Evolutionary conservation across 2,329 filamentous ascomycete species (phyloP).

Genomic region (Aspergillus glaucus): DNA sequence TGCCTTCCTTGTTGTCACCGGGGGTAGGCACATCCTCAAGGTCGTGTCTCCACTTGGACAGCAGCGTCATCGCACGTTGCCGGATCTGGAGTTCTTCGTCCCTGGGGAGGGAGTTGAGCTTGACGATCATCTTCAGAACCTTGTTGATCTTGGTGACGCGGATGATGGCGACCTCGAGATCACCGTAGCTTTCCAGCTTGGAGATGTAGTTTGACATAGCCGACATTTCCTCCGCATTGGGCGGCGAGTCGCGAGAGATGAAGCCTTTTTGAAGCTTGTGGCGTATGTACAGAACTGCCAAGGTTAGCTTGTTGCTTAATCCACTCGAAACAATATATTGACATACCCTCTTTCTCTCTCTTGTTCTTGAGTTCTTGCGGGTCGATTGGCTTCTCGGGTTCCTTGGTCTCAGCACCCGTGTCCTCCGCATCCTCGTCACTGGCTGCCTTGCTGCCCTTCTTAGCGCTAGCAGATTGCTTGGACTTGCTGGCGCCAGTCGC

Average conservation of each 20-base stretch:
- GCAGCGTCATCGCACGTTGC: constrained; percentile 66
- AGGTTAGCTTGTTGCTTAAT: neutral
- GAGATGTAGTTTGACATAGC: constrained; percentile 43
- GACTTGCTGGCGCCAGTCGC: constrained; percentile 45
- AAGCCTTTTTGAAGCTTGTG: constrained; percentile 95
- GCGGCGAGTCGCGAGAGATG: constrained; percentile 72
- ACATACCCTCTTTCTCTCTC: constrained; percentile 52
- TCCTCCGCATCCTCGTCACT: constrained; percentile 54
- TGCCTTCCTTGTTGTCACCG: constrained; percentile 27
- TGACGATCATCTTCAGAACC: constrained; percentile 89
- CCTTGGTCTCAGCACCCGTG: constrained; percentile 47
- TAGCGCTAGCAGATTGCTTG: constrained; percentile 49
- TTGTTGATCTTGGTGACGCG: constrained; percentile 96
- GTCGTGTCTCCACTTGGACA: constrained; percentile 85
- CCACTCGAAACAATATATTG: neutral
- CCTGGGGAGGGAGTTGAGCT: constrained; percentile 74
- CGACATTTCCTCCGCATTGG: constrained; percentile 64
- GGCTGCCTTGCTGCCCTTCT: constrained; percentile 53
- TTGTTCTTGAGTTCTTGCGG: constrained; percentile 51
- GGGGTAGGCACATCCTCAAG: constrained; percentile 55
- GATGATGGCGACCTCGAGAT: constrained; percentile 85
- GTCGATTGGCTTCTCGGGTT: constrained; percentile 49
- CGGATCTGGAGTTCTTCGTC: constrained; percentile 91
- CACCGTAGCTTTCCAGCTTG: constrained; percentile 72
- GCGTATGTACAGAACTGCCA: constrained; percentile 78